These are phyloP conservation scores for Diaporthe citriasiana DNA, from an alignment of 2,329 filamentous ascomycete genomes.

Conservation along the genomic window DNA sequence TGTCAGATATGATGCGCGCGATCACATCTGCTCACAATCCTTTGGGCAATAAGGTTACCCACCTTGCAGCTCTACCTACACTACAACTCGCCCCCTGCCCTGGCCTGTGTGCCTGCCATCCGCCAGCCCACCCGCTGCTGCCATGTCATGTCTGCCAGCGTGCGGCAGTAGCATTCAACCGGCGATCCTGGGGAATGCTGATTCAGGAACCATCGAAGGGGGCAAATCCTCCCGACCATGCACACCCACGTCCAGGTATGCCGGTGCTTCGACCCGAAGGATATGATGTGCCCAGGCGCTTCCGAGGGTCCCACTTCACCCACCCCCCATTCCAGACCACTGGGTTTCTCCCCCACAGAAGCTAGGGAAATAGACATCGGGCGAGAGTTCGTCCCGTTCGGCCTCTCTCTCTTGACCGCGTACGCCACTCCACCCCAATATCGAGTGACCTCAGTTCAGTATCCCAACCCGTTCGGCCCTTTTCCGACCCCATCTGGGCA, in stretches of 20 bases:
- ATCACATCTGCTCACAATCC: slow-evolving; percentile 10
- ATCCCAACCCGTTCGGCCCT: slow-evolving; percentile 18
- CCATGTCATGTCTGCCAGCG: not conserved
- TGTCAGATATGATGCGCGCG: slow-evolving; percentile 15
- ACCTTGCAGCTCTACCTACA: not conserved
- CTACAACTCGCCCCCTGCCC: not conserved
- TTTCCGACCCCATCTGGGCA: slow-evolving; percentile 27
- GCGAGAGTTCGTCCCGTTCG: slow-evolving; percentile 21
- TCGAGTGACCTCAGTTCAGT: slow-evolving; percentile 29
- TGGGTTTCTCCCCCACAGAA: slow-evolving; percentile 33
- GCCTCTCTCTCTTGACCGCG: slow-evolving; percentile 12
- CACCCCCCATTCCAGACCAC: slow-evolving; percentile 13
- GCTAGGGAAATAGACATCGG: slow-evolving; percentile 30
- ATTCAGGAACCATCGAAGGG: slow-evolving; percentile 24
- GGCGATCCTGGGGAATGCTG: slow-evolving; percentile 15
- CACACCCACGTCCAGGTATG: slow-evolving; percentile 8
- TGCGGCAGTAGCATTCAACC: slow-evolving; percentile 1
- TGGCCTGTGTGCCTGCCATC: not conserved
- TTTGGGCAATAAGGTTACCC: slow-evolving; percentile 4
- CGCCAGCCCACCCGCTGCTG: not conserved
- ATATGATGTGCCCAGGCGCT: not conserved
- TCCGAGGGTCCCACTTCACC: not conserved
- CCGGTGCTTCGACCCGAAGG: slow-evolving; percentile 19
- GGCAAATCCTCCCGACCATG: slow-evolving; percentile 6
- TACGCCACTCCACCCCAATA: slow-evolving; percentile 27